Base-by-base conservation (phyloP, 2,329 filamentous ascomycete species). In the Aspergillus sp. region DNA sequence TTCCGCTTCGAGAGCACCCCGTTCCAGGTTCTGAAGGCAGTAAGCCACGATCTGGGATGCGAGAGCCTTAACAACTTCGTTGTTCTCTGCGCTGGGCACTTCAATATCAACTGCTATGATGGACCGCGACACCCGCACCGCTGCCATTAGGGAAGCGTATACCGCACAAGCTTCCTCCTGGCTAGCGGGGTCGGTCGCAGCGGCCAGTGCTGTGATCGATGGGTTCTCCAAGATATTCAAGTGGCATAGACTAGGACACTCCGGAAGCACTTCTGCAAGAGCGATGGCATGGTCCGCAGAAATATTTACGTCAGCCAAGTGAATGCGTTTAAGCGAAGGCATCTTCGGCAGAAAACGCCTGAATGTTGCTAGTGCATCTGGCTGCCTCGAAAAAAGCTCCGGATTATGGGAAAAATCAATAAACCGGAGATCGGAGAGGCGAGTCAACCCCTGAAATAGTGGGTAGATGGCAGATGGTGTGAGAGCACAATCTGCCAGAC, bases 11-110 rank as follows among this genome's bases (percentile, higher is more conserved):
- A 92, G 86, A 11, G 91, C 87, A 16, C 90, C 85, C 10, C 85
- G 85, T 73, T 96, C 92, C 81, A 99, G 89, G 69, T 99, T 99
- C 58, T 90, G 87, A 62, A 99, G 82, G 63, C 91, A 96, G 75
- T 97, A 97, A 0, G 92, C 94, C 49, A 97, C 89, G n/a, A 96
- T 90, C 74, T 96, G 93, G 70, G 94, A 96, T 0, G 92, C 93
- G 67, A 97, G 83, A 3, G 92, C 93, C 75, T 92, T 96, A 68
- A 97, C 90, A 24, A 97, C 86, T 73, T 97, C 95, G 56, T 90
- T 91, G n/a, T 90, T 90, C 57, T 91, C 87, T 22, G 87, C 82
- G 32, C 84, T 87, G 0, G 94, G 95, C 2, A 96, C 88, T 67
- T 98, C 93, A 59, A 98, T 91, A 71, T 98, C 95, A 60, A 99